Conservation (phyloP, 352 stramenopile species). For the Blastocystis sp. region DNA sequence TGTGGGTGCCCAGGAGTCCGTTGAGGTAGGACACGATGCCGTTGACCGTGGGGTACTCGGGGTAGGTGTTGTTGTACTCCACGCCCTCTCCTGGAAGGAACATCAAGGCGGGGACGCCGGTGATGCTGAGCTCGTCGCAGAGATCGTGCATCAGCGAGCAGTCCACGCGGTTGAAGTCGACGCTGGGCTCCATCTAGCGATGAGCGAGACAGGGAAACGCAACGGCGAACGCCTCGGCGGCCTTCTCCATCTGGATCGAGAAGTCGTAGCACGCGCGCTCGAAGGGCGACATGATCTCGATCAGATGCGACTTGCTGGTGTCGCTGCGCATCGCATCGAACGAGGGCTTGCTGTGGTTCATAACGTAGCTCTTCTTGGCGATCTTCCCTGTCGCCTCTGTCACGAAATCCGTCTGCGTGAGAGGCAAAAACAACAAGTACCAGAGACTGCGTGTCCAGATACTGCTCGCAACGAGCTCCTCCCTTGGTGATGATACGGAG, state of each 20-base stretch:
- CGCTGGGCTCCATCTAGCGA: slow-evolving; percentile 13
- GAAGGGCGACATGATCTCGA: slow-evolving; percentile 43
- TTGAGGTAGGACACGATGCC: slow-evolving; percentile 29
- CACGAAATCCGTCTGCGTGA: slow-evolving; percentile 28
- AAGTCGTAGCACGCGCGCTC: slow-evolving; percentile 37
- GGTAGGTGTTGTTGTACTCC: slow-evolving; percentile 30
- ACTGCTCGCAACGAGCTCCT: slow-evolving; percentile 24
- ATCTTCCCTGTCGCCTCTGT: slow-evolving; percentile 64
- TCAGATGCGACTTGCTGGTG: slow-evolving; percentile 6
- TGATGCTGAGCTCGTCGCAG: slow-evolving; percentile 12
- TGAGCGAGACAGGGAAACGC: background rate
- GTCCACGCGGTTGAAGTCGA: slow-evolving; percentile 54
- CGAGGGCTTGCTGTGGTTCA: background rate
- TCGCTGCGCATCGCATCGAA: slow-evolving; percentile 17
- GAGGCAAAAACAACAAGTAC: background rate
- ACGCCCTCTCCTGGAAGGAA: slow-evolving; percentile 26
- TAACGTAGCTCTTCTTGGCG: slow-evolving; percentile 66
- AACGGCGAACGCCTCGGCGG: slow-evolving; percentile 44
- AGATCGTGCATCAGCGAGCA: slow-evolving; percentile 55
- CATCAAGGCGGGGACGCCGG: background rate
- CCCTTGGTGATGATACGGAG: slow-evolving; percentile 1
- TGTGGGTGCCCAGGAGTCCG: background rate
- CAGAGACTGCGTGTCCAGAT: slow-evolving; percentile 1
- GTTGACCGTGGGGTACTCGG: background rate
- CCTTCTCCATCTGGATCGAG: slow-evolving; percentile 47